Percentiles rank a stretch among this genome's conserved stretches.
Evolutionary conservation across 257 asterid species (phyloP).

Genomic region (Fraxinus americana): DNA sequence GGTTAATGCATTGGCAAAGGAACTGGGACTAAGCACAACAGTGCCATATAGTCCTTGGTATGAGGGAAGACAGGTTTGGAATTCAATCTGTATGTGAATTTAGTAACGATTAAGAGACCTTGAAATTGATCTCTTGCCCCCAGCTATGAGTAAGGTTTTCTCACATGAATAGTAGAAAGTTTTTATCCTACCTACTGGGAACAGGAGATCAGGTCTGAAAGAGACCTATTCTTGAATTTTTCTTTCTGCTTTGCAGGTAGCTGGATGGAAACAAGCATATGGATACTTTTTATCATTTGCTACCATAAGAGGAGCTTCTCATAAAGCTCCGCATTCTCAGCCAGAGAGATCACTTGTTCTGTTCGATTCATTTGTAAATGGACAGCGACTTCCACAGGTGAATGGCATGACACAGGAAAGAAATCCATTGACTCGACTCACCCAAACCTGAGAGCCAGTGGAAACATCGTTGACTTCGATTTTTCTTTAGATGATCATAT

Average conservation of each 20-base stretch:
- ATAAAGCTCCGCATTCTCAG: slow-evolving; percentile 82
- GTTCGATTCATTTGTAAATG: slow-evolving; percentile 60
- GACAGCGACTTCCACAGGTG: slow-evolving; percentile 46
- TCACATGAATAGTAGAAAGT: too few relatives aligned
- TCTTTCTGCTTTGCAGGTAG: slow-evolving; percentile 41
- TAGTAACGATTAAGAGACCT: background rate
- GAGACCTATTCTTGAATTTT: background rate
- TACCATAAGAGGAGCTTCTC: slow-evolving; percentile 84
- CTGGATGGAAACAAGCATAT: slow-evolving; percentile 73
- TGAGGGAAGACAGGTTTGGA: slow-evolving; percentile 36
- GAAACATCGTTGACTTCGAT: background rate
- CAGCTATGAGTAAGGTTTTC: too few relatives aligned
- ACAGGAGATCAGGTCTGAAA: too few relatives aligned
- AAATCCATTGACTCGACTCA: slow-evolving; percentile 20
- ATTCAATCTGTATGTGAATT: background rate
- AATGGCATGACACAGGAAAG: slow-evolving; percentile 8
- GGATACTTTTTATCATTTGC: slow-evolving; percentile 60
- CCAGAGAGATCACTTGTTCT: slow-evolving; percentile 72
- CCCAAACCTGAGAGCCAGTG: background rate
- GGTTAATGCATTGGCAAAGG: slow-evolving; percentile 56
- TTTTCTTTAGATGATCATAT: too few relatives aligned
- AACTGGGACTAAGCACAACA: slow-evolving; percentile 52
- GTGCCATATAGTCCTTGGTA: slow-evolving; percentile 69
- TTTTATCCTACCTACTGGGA: too few relatives aligned
- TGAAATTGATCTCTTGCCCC: too few relatives aligned